Evolutionary conservation across 192 early-diverging fungal genomes (phyloP), one percentile per base, ranked within the genome.

Genomic region (Kickxella alabastrina): DNA sequence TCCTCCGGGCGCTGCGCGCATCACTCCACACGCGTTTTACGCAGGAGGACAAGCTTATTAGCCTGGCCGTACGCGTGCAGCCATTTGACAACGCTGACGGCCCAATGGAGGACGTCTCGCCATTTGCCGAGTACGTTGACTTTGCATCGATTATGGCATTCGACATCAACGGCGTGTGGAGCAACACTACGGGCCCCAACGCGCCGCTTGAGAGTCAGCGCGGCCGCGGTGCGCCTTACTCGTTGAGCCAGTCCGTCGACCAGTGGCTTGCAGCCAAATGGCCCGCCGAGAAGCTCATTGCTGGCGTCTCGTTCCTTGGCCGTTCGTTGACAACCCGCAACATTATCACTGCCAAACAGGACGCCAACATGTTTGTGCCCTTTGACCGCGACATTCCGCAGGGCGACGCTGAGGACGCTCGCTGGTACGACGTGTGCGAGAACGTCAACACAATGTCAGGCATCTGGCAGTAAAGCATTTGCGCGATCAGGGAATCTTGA

Each of bases 121-220:
- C 59, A 10, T 86, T 79, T 61, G 81, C 79, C 43, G 74, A 82
- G 52, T 80, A 75, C 26, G 75, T 90, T 2, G 79, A 83, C 59
- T 80, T 76, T 37, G 80, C 87, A 25, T 85, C 85, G 15, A 46
- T 92, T 19, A 76, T 86, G 80, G 81, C 80, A 2, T 87, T 88
- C 43, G 86, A 85, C 57, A 71, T 77, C 48, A 68, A 80, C 55
- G 82, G 84, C 22, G 59, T 75, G 4, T 88, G 84, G 83, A 60
- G 67, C 43, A 48, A 70, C 31, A 58, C 67, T 0, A 86, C 82
- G 0, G 84, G 83, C 2, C 84, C 84, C 40, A 84, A 80, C 52
- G 83, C 85, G 12, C 83, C 85, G 19, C 61, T 85, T 15, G 48
- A 65, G 13, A 36, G 53, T 36, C 52, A 74, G 38, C 47, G 45